Conservation (phyloP, 2,329 filamentous ascomycete genomes). For the Acrocalymma vagum region DNA sequence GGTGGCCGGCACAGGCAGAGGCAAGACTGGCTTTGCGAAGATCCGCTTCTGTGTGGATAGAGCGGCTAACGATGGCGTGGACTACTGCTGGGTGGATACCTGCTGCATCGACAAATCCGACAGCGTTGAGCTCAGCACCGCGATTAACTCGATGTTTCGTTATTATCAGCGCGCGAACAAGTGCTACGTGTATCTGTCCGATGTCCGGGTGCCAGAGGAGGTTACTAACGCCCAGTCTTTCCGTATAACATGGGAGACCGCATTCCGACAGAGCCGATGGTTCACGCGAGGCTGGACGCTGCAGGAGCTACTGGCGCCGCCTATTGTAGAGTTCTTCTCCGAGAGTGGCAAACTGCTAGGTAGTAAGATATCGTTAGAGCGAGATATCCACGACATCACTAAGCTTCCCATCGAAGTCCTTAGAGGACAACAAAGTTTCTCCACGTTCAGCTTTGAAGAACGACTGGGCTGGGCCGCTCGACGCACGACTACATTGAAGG, state of each 20-base stretch:
- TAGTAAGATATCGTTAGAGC: neutral
- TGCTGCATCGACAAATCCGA: conserved; percentile 2
- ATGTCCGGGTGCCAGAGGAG: conserved; percentile 12
- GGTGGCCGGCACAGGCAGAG: neutral
- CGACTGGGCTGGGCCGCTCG: conserved; percentile 23
- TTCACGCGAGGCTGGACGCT: too few relatives aligned
- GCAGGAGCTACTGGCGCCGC: too few relatives aligned
- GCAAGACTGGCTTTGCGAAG: conserved; percentile 6
- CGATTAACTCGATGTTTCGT: conserved; percentile 11
- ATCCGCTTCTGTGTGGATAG: conserved; percentile 6
- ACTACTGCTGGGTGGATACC: too few relatives aligned
- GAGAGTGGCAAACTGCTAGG: neutral
- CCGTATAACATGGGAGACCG: conserved; percentile 4
- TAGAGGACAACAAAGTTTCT: neutral
- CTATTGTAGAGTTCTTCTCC: conserved; percentile 2
- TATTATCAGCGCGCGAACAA: conserved; percentile 6
- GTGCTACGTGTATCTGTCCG: conserved; percentile 20
- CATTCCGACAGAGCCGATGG: conserved; percentile 5
- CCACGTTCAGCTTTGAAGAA: conserved; percentile 9
- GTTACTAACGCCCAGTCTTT: neutral
- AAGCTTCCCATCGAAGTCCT: neutral
- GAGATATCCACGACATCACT: conserved; percentile 3
- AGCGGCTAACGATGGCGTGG: neutral
- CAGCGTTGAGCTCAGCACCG: neutral
- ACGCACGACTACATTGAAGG: conserved; percentile 17